Evolutionary conservation across 2,329 filamentous ascomycete species (phyloP), one percentile per base, ranked within the genome.

Genomic region (Aspergillus thermomutatus): DNA sequence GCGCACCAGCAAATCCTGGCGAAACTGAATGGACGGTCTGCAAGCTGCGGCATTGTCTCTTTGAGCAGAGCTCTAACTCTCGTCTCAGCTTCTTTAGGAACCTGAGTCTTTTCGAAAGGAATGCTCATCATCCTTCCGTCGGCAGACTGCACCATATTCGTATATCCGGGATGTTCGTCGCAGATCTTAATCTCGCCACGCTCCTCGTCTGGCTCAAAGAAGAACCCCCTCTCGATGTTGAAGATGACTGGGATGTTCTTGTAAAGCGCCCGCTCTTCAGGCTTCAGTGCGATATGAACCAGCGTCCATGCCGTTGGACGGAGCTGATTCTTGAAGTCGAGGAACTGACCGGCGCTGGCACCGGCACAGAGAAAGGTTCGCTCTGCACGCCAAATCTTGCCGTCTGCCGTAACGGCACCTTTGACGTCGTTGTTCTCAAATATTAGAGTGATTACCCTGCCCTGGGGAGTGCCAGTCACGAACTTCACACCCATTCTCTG

Each of bases 1-100:
- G 81, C 79, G 58, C 81, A 82, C 82, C 83, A 84, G 65, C 82
- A 84, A 48, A 85, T 78, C 4, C 80, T 71, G 3, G 79, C 79
- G 57, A 81, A 82, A 50, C 72, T 77, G 52, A 85, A 80, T 0
- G 75, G 74, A 1, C 82, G 75, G 2, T 77, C 65, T 1, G 77
- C 75, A 4, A 84, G 75, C 41, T 83, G 80, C 1, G 82, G 81
- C 72, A 84, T 79, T 1, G 78, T 80, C 50, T 82, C 79, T 6
- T 66, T 64, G 17, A 85, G 67, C 48, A 83, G 81, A 8, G 73
- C 69, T 3, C 80, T 74, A 21, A 81, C 73, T 8, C 78, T 75
- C 8, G 66, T 55, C 61, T 81, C 81, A 0, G 80, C 77, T 49
- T 79, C 75, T 0, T 75, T 62, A 0, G 82, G 82, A 26, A 74